Evolutionary conservation across 2,329 filamentous ascomycete species (phyloP).

Genomic region (Karstenula rhodostoma): DNA sequence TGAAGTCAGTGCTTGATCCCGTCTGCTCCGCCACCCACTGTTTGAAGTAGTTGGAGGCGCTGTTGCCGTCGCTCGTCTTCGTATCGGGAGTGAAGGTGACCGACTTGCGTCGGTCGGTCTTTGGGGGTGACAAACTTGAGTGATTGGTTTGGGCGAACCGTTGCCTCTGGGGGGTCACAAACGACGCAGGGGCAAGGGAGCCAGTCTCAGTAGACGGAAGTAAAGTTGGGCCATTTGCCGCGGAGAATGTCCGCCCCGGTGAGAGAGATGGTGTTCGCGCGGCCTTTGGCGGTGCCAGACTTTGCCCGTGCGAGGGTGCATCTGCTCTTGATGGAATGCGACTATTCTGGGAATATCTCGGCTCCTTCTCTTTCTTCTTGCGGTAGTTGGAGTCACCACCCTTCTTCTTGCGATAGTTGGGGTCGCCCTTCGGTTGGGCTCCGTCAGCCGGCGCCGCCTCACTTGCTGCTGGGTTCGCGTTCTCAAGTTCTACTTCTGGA

Average conservation of each 20-base stretch:
- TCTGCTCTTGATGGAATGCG: not conserved
- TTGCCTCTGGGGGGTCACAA: constrained; percentile 30
- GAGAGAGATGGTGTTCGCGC: constrained; percentile 29
- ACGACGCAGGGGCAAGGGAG: constrained; percentile 17
- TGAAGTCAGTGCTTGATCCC: constrained; percentile 31
- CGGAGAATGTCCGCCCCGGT: constrained; percentile 25
- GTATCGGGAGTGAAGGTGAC: constrained; percentile 72
- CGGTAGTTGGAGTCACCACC: constrained; percentile 28
- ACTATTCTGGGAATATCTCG: not conserved
- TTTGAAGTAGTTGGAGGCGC: constrained; percentile 60
- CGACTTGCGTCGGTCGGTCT: constrained; percentile 58
- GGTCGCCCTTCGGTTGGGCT: constrained; percentile 38
- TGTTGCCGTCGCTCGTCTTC: constrained; percentile 65
- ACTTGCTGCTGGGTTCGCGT: constrained; percentile 15
- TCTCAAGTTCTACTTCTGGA: constrained; percentile 20
- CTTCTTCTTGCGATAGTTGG: constrained; percentile 49
- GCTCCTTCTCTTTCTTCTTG: constrained; percentile 21
- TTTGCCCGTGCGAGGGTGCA: not conserved
- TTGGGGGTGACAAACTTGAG: constrained; percentile 32
- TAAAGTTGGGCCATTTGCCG: constrained; percentile 30
- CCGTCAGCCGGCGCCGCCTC: constrained; percentile 20
- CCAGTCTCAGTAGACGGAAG: constrained; percentile 42
- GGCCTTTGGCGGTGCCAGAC: constrained; percentile 15
- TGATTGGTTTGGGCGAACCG: constrained; percentile 17
- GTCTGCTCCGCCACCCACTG: constrained; percentile 55